phyloP scores from a whole-genome alignment of 345 rosid species.

The Boechera stricta region DNA sequence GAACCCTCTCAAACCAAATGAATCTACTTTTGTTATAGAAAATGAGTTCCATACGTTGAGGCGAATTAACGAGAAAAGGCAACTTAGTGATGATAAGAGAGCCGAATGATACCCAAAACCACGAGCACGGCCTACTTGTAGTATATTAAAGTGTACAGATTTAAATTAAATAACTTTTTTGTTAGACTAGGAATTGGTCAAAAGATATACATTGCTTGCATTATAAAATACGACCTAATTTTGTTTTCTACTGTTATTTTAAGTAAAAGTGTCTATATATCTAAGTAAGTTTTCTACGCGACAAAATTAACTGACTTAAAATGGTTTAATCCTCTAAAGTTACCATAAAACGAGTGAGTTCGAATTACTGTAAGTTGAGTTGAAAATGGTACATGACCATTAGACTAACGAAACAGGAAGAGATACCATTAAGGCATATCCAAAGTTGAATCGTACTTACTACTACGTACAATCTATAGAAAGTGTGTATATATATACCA shows the following conservation, averaged over 20 bases:
- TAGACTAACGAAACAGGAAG: neutral
- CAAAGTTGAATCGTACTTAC: too few relatives aligned
- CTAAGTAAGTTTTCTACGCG: neutral
- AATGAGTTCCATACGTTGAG: slow-evolving; percentile 10
- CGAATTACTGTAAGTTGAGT: neutral
- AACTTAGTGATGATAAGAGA: slow-evolving; percentile 40
- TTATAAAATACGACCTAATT: slow-evolving; percentile 9
- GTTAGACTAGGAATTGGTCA: slow-evolving; percentile 21
- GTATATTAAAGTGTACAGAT: neutral
- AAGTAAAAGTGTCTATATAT: neutral
- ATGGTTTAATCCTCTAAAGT: slow-evolving; percentile 1
- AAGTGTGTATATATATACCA: too few relatives aligned
- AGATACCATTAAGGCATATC: neutral
- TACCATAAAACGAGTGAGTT: neutral
- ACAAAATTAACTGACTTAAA: neutral
- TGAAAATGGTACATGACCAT: neutral
- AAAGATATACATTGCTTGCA: slow-evolving; percentile 18
- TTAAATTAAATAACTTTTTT: neutral
- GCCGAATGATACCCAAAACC: slow-evolving; percentile 41
- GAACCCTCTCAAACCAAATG: neutral
- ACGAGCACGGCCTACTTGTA: slow-evolving; percentile 59
- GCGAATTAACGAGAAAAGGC: slow-evolving; percentile 38
- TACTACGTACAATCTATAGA: too few relatives aligned
- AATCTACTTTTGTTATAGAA: neutral
- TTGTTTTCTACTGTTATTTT: neutral